phyloP scores from a whole-genome alignment of 257 asterid genomes.

The Solanum etuberosum region DNA sequence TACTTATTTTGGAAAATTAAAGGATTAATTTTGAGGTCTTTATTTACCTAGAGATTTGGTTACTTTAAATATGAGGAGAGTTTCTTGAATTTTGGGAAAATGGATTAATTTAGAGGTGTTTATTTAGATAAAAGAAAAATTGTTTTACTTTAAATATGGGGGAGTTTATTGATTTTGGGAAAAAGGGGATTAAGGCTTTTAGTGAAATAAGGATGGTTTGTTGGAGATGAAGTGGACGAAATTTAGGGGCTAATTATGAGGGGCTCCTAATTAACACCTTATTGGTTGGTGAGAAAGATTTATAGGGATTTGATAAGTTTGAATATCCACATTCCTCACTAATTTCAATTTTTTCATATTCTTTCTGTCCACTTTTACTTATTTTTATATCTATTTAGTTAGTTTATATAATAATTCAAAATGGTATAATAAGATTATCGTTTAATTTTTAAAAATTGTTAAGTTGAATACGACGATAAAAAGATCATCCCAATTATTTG shows the following conservation, averaged over 20 bases:
- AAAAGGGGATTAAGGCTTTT: not conserved
- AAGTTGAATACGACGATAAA: not conserved
- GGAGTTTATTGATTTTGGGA: not conserved
- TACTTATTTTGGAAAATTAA: not conserved
- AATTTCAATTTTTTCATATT: not conserved
- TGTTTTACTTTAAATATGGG: not conserved
- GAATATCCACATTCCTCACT: not conserved
- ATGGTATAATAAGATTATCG: not conserved
- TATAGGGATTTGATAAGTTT: constrained; percentile 18
- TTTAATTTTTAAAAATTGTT: not conserved
- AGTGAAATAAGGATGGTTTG: constrained; percentile 4
- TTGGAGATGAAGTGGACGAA: constrained; percentile 23
- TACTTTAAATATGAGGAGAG: not conserved
- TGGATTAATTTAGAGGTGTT: not conserved
- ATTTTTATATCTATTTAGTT: too few relatives aligned
- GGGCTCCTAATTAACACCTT: constrained; percentile 7
- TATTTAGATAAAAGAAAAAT: not conserved
- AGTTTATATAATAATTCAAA: not conserved
- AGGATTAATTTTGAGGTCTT: not conserved
- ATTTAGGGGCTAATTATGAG: constrained; percentile 14
- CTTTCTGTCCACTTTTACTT: not conserved
- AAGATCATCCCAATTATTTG: too few relatives aligned
- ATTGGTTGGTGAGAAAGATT: constrained; percentile 14
- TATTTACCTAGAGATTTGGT: not conserved
- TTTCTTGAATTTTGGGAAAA: not conserved